A percentile compares a stretch with the other conserved stretches of the same genome.
Conservation (phyloP, 2,329 filamentous ascomycete genomes). For the Fusarium sp. region DNA sequence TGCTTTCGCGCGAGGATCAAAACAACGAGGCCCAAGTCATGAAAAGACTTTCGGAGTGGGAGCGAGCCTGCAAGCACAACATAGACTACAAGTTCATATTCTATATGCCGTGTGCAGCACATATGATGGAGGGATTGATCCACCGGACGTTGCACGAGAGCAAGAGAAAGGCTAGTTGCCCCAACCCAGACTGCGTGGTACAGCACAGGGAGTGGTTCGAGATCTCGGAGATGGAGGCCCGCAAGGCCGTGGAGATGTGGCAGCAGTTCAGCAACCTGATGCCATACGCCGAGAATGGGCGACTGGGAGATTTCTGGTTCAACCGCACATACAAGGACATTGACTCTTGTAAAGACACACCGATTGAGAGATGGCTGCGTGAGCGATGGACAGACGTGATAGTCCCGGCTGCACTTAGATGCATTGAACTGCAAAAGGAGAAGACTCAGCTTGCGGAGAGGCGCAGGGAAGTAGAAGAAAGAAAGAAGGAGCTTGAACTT, state of each 20-base stretch:
- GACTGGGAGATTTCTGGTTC: background rate
- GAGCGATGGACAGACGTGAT: background rate
- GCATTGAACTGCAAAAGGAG: background rate
- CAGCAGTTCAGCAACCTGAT: background rate
- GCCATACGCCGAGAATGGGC: background rate
- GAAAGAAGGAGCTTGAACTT: background rate
- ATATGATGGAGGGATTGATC: conserved; percentile 5
- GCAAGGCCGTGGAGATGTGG: background rate
- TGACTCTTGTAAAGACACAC: too few species aligned
- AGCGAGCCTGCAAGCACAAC: background rate
- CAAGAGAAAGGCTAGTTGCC: background rate
- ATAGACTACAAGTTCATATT: background rate
- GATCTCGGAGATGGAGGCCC: background rate
- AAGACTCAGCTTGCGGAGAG: background rate
- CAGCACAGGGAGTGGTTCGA: conserved; percentile 29
- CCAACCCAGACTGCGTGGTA: background rate
- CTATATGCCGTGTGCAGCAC: background rate
- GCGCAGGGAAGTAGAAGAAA: background rate
- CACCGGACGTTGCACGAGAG: conserved; percentile 5
- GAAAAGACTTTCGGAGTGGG: background rate
- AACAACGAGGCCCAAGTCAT: fast-evolving
- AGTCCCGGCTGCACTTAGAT: too few species aligned
- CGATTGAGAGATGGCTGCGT: conserved; percentile 3
- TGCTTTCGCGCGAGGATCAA: background rate
- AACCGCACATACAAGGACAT: too few species aligned